Evolutionary conservation across 139 green algal species (phyloP), one percentile per base, ranked within the genome.

Genomic region (Choricystis sp.): DNA sequence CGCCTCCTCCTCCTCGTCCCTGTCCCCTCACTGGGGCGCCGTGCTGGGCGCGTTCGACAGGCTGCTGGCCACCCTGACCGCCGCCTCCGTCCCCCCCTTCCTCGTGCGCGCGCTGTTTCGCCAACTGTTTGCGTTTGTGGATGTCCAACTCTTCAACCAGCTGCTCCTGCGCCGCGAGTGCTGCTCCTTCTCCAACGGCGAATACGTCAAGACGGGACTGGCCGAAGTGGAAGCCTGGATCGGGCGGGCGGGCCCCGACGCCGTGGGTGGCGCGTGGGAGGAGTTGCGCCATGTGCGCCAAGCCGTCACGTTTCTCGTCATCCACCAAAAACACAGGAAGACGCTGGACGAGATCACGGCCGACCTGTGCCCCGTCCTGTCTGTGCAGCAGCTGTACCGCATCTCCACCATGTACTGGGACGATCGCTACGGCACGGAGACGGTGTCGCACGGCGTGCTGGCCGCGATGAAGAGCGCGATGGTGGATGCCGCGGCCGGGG

Each of bases 331-430:
- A 80, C 81, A 85, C 52, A 94, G 94, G 69, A 97, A 97, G 82
- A 86, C 64, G 23, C 79, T 98, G 63, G 77, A 92, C 31, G 92
- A 98, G 76, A 97, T 99, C 77, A 95, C 83, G 5, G 72, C 77
- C 57, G 94, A 99, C 73, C 79, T 98, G 73, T 98, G 94, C 81
- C 83, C 87, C 1, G 77, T 86, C 48, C 85, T 98, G 31, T 82
- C 67, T 58, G 85, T 98, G 56, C 93, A 98, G 78, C 92, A 99
- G 84, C 82, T 99, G 59, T 98, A 98, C 86, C 87, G 94, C 70
- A 97, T 99, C 72, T 85, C 68, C 70, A 99, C 91, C 60, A 98
- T 98, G 94, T 98, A 98, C 88, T 94, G 86, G 86, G 87, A 95
- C 62, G 87, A 94, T 74, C 84, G 79, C 69, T 99, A 96, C 78